Evolutionary conservation across 257 asterid species (phyloP).

Genomic region (Salvia splendens): DNA sequence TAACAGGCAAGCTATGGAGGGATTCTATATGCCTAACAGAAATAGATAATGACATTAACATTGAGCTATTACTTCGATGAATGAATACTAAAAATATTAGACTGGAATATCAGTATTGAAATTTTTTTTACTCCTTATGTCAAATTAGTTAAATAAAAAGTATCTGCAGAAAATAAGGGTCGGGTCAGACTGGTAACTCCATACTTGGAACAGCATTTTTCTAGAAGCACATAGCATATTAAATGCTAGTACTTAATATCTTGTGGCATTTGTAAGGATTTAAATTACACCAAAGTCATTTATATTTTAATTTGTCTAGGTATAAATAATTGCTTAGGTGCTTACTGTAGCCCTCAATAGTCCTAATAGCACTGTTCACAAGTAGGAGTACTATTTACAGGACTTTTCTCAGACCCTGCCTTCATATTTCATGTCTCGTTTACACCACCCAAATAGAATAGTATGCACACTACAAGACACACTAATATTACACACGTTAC

Average conservation of each 20-base stretch:
- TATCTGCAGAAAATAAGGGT: background rate
- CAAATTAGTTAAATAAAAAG: background rate
- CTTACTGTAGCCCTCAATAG: background rate
- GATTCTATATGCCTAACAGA: background rate
- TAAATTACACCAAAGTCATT: background rate
- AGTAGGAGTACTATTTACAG: background rate
- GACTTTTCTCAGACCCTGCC: background rate
- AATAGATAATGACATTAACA: background rate
- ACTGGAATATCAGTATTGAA: background rate
- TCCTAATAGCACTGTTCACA: background rate
- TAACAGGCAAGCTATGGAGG: background rate
- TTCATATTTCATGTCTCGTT: background rate
- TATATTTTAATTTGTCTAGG: background rate
- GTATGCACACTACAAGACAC: constrained; percentile 36
- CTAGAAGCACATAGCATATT: background rate
- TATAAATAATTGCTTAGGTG: background rate
- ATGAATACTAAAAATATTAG: background rate
- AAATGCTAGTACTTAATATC: background rate
- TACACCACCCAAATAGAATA: constrained; percentile 2
- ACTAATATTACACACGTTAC: constrained; percentile 79
- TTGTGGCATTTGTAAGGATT: constrained; percentile 11
- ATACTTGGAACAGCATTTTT: background rate
- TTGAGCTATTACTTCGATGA: background rate
- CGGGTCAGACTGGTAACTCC: background rate
- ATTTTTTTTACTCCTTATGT: background rate